These are phyloP conservation scores for Nannizziopsis barbatae DNA, from an alignment of 2,329 filamentous ascomycete species.

Conservation along the genomic window DNA sequence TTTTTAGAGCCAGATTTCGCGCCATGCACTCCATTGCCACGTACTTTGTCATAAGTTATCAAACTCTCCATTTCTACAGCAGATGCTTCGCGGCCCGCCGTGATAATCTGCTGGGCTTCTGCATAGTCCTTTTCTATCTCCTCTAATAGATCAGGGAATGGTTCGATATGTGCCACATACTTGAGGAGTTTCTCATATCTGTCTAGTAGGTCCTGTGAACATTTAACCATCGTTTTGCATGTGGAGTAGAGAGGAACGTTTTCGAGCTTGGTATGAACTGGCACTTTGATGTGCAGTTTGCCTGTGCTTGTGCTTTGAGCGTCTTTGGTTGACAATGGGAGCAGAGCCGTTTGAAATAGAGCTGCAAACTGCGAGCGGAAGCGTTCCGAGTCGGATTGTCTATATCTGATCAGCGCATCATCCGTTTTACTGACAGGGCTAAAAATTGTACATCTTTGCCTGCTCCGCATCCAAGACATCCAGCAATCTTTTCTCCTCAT, in stretches of 20 bases:
- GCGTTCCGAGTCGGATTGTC: slow-evolving; percentile 11
- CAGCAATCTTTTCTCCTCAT: slow-evolving; percentile 15
- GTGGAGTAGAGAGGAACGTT: slow-evolving; percentile 12
- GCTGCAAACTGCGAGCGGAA: slow-evolving; percentile 12
- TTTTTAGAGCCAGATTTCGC: not conserved
- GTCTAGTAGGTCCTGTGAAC: slow-evolving; percentile 9
- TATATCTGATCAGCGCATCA: not conserved
- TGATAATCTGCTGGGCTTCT: slow-evolving; percentile 16
- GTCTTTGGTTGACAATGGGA: slow-evolving; percentile 6
- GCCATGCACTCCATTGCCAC: not conserved
- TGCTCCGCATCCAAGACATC: slow-evolving; percentile 11
- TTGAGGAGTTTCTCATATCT: slow-evolving; percentile 11
- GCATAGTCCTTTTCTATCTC: slow-evolving; percentile 14
- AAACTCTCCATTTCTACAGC: slow-evolving; percentile 13
- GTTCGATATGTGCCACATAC: slow-evolving; percentile 6
- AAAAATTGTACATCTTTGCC: slow-evolving; percentile 12
- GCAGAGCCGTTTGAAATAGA: slow-evolving; percentile 11
- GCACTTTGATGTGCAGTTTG: not conserved
- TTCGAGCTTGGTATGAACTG: not conserved
- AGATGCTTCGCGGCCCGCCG: slow-evolving; percentile 13
- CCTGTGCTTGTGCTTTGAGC: not conserved
- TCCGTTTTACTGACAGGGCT: not conserved
- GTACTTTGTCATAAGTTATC: slow-evolving; percentile 9
- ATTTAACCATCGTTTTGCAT: slow-evolving; percentile 10
- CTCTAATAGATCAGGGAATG: slow-evolving; percentile 10